Evolutionary conservation across 2,329 filamentous ascomycete species (phyloP).

Genomic region (Anthostomella pinea): DNA sequence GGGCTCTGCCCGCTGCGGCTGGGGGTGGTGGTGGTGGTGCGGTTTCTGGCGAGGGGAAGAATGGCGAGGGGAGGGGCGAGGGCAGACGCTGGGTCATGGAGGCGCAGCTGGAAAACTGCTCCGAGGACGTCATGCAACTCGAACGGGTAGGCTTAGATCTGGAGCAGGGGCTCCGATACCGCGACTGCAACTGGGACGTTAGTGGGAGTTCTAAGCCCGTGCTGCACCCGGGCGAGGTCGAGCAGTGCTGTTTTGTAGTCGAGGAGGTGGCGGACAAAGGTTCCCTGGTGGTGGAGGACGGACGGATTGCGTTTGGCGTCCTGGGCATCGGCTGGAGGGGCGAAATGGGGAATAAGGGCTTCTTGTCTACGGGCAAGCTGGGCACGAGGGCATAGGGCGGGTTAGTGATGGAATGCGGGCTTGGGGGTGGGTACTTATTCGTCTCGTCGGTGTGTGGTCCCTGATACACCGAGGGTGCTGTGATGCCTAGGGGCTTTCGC

Average conservation of each 20-base stretch:
- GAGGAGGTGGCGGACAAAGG: constrained; percentile 40
- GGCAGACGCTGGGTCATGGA: constrained; percentile 70
- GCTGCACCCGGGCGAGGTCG: constrained; percentile 60
- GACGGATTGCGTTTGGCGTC: constrained; percentile 69
- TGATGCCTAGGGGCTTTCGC: no score
- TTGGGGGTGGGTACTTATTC: neutral
- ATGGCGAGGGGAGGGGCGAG: constrained; percentile 6
- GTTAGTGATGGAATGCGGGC: constrained; percentile 7
- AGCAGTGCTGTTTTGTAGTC: constrained; percentile 64
- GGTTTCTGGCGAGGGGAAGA: no score
- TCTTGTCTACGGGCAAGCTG: constrained; percentile 81
- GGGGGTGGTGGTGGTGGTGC: no score
- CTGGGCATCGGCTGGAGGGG: constrained; percentile 85
- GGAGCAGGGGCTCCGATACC: constrained; percentile 48
- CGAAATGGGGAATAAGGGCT: constrained; percentile 85
- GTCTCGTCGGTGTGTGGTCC: no score
- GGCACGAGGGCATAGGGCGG: constrained; percentile 45
- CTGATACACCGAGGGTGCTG: no score
- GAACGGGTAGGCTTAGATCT: constrained; percentile 61
- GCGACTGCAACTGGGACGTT: constrained; percentile 57
- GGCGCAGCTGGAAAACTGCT: constrained; percentile 93
- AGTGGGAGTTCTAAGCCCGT: constrained; percentile 47
- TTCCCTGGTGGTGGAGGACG: constrained; percentile 53
- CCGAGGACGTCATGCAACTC: constrained; percentile 76
- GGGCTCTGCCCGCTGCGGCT: constrained; percentile 51